phyloP scores from a whole-genome alignment of 2,329 filamentous ascomycete genomes.

The Westerdykella ornata region DNA sequence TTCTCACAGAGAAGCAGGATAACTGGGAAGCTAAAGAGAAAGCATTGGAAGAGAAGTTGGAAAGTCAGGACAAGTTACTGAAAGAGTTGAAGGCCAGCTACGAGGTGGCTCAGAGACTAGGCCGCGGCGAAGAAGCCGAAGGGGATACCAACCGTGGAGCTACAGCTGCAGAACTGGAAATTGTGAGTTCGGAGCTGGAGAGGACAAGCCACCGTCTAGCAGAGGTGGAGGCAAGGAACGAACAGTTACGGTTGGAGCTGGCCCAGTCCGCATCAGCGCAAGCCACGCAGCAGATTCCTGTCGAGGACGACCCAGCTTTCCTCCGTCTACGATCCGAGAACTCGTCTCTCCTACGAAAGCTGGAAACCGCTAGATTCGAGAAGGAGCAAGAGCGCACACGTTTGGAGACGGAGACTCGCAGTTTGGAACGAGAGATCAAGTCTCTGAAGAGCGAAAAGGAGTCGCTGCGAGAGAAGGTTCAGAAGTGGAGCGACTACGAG shows the following conservation, averaged over 20 bases:
- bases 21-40: constrained; percentile 96
- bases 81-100: constrained; percentile 96
- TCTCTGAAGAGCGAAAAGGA: constrained; percentile 76
- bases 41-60: constrained; percentile 82
- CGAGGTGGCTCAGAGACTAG: constrained; percentile 87
- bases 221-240: constrained; percentile 88
- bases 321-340: constrained; percentile 89
- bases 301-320: constrained; percentile 86
- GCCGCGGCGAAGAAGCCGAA: constrained; percentile 60
- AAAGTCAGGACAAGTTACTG: constrained; percentile 84
- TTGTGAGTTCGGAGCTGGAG: constrained; percentile 86
- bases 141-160: constrained; percentile 56
- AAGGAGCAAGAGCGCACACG: constrained; percentile 73
- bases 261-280: constrained; percentile 77
- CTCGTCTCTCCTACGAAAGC: constrained; percentile 78
- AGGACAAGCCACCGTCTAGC: constrained; percentile 79
- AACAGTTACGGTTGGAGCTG: constrained; percentile 82
- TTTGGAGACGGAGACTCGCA: constrained; percentile 66
- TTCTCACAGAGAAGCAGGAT: constrained; percentile 85
- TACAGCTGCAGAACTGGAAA: constrained; percentile 84
- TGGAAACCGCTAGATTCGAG: constrained; percentile 77
- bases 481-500: constrained; percentile 90
- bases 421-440: constrained; percentile 70
- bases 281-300: constrained; percentile 51
- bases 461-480: constrained; percentile 68